phyloP scores from a whole-genome alignment of 1,139 yeast genomes.

The Protomyces arabidopsidicola region DNA sequence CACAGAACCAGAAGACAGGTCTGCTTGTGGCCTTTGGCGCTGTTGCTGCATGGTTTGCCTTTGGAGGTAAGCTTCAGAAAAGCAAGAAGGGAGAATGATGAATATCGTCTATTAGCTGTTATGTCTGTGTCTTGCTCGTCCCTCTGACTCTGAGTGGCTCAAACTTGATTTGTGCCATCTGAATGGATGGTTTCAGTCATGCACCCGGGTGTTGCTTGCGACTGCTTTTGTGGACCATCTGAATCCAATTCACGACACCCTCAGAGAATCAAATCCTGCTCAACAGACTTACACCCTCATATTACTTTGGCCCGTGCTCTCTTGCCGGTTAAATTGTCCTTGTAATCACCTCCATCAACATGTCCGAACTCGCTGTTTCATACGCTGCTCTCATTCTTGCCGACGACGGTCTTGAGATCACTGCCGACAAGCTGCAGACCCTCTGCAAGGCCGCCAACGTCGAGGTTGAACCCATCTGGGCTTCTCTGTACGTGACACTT shows the following conservation, averaged over 20 bases:
- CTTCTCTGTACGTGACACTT: constrained; percentile 51
- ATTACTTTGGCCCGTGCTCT: constrained; percentile 2
- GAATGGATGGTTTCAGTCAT: neutral
- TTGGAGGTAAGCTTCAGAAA: constrained; percentile 20
- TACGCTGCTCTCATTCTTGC: constrained; percentile 31
- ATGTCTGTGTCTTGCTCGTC: too few species aligned
- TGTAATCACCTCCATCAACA: neutral
- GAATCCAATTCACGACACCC: too few species aligned
- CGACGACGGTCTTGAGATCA: constrained; percentile 29
- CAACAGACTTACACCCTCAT: neutral
- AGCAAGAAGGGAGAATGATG: neutral
- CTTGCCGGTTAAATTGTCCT: constrained; percentile 3
- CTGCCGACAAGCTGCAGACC: constrained; percentile 78
- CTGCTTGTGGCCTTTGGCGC: constrained; percentile 7
- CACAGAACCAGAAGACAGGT: constrained; percentile 15
- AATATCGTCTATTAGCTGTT: neutral
- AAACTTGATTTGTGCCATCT: neutral
- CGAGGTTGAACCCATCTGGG: constrained; percentile 73
- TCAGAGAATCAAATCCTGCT: neutral
- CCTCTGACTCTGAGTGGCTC: too few species aligned
- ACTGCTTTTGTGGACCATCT: neutral
- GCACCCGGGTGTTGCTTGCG: neutral
- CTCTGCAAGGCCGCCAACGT: constrained; percentile 89
- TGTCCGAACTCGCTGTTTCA: constrained; percentile 26
- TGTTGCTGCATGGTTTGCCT: constrained; percentile 19